Evolutionary conservation across 108 stramenopile species (phyloP).

Genomic region (Discostella pseudostelligera): DNA sequence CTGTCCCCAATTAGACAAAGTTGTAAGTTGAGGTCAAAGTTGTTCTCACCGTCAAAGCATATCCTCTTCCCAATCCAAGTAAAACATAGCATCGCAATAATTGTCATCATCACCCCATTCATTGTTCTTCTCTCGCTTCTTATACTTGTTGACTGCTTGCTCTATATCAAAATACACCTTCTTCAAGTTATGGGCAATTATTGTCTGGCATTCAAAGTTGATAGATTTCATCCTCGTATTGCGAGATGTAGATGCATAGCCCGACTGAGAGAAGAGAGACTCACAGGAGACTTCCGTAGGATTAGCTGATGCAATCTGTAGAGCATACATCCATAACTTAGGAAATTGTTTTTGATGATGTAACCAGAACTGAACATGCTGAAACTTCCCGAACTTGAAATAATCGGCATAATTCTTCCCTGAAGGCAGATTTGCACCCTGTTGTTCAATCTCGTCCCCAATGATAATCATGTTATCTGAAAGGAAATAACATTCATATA

Average conservation of each 20-base stretch:
- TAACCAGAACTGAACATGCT: constrained; percentile 13
- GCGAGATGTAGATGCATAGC: constrained; percentile 6
- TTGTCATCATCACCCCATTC: constrained; percentile 19
- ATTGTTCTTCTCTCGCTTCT: background rate
- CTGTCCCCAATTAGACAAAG: too few relatives aligned
- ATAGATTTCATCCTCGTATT: background rate
- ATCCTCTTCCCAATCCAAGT: constrained; percentile 7
- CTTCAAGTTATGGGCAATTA: constrained; percentile 13
- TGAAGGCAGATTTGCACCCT: constrained; percentile 11
- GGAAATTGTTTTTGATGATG: constrained; percentile 11
- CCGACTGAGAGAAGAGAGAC: constrained; percentile 14
- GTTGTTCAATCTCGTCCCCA: constrained; percentile 5
- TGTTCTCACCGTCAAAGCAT: too few relatives aligned
- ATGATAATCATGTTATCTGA: constrained; percentile 7
- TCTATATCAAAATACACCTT: constrained; percentile 13
- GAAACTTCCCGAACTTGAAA: constrained; percentile 4
- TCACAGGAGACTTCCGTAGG: constrained; percentile 18
- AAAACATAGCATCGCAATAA: constrained; percentile 4
- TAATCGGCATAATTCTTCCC: constrained; percentile 13
- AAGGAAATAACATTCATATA: too few relatives aligned
- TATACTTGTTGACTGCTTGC: constrained; percentile 3
- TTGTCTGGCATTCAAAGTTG: constrained; percentile 6
- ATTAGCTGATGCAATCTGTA: constrained; percentile 10
- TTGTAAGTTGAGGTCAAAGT: too few relatives aligned
- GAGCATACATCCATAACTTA: constrained; percentile 11